phyloP scores from a whole-genome alignment of 2,329 filamentous ascomycete genomes.

The Aaosphaeria arxii region DNA sequence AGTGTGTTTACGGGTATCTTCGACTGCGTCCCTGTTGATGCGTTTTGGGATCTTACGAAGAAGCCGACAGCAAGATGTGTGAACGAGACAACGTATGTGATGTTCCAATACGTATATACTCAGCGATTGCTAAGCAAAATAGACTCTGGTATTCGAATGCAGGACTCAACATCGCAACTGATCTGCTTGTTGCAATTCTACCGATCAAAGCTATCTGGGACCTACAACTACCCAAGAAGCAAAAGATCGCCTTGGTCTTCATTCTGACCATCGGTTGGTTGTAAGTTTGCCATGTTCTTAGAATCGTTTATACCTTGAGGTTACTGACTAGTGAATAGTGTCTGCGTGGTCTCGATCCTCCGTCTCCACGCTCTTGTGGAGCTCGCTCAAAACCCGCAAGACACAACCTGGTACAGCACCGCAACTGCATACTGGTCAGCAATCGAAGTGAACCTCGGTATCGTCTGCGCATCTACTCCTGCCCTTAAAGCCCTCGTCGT shows the following conservation, averaged over 20 bases:
- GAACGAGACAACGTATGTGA: constrained; percentile 13
- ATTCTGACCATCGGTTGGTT: constrained; percentile 31
- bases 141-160: constrained; percentile 18
- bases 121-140: neutral
- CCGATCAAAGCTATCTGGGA: constrained; percentile 22
- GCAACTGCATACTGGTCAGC: constrained; percentile 24
- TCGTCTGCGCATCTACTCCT: constrained; percentile 30
- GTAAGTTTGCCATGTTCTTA: constrained; percentile 5
- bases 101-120: neutral
- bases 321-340: constrained; percentile 5
- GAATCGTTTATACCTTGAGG: neutral
- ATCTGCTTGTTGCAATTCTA: constrained; percentile 21
- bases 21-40: constrained; percentile 18
- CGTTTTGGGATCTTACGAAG: constrained; percentile 18
- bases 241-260: constrained; percentile 17
- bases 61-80: constrained; percentile 14
- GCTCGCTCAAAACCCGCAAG: constrained; percentile 11
- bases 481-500: constrained; percentile 26
- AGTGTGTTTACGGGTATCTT: constrained; percentile 13
- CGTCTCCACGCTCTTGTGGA: constrained; percentile 19
- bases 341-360: constrained; percentile 29
- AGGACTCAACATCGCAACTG: constrained; percentile 20
- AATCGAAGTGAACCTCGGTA: constrained; percentile 29
- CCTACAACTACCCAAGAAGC: constrained; percentile 17
- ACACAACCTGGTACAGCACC: constrained; percentile 20